These are phyloP conservation scores for Moelleriella libera DNA, from an alignment of 2,329 filamentous ascomycete species.

Conservation along the genomic window DNA sequence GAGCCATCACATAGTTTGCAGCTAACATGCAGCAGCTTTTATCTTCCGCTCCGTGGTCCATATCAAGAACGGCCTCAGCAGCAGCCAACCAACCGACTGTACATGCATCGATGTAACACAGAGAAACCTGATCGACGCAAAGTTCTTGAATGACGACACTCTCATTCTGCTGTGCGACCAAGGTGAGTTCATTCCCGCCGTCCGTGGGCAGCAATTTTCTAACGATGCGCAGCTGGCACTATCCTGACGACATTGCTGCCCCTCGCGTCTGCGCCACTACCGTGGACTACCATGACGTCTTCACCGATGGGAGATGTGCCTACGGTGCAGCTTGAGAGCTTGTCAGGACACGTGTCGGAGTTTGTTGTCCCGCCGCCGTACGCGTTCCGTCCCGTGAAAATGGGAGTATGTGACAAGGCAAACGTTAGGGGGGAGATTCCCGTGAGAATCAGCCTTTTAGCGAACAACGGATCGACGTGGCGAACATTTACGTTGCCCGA, in stretches of 20 bases:
- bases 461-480: constrained; percentile 30
- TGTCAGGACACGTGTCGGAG: neutral
- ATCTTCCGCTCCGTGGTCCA: constrained; percentile 39
- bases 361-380: constrained; percentile 15
- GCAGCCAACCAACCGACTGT: constrained; percentile 21
- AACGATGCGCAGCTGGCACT: neutral
- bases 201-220: neutral
- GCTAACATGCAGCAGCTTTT: constrained; percentile 23
- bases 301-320: neutral
- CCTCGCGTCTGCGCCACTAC: neutral
- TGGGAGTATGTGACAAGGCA: constrained; percentile 35
- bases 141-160: constrained; percentile 50
- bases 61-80: constrained; percentile 46
- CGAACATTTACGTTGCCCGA: constrained; percentile 29
- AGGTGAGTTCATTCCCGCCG: constrained; percentile 13
- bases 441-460: constrained; percentile 34
- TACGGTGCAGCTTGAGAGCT: constrained; percentile 1
- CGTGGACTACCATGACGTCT: neutral
- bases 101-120: constrained; percentile 26
- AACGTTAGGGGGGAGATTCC: constrained; percentile 31
- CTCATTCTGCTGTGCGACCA: constrained; percentile 44
- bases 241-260: neutral
- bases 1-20: neutral
- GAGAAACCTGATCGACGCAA: constrained; percentile 42
- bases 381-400: constrained; percentile 24